These are phyloP conservation scores for Huntiella moniliformis DNA, from an alignment of 2,329 filamentous ascomycete species.

Conservation along the genomic window DNA sequence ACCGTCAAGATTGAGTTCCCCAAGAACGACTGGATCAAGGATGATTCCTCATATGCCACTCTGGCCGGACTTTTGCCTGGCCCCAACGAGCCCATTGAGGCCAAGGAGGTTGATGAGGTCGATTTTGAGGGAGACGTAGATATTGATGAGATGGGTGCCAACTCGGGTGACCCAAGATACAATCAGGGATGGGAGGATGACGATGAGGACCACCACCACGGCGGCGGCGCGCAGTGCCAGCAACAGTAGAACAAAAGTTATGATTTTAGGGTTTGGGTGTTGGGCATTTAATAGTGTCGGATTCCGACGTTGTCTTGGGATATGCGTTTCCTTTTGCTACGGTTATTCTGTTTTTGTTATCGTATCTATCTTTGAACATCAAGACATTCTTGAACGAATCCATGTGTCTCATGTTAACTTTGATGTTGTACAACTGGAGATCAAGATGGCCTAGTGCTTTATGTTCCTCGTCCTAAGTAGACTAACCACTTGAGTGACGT, in stretches of 20 bases:
- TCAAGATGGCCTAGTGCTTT: neutral
- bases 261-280: conserved; percentile 4
- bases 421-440: too few species aligned
- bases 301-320: too few species aligned
- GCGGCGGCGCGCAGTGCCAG: conserved; percentile 43
- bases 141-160: conserved; percentile 66
- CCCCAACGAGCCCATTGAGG: conserved; percentile 39
- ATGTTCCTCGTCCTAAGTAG: too few species aligned
- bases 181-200: conserved; percentile 53
- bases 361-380: neutral
- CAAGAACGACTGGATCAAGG: conserved; percentile 61
- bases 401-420: neutral
- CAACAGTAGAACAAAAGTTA: conserved; percentile 36
- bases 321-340: conserved; percentile 1
- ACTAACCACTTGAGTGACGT: too few species aligned
- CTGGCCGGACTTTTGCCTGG: conserved; percentile 61
- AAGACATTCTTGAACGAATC: neutral
- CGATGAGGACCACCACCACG: conserved; percentile 46
- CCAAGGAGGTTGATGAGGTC: conserved; percentile 70
- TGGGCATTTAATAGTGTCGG: neutral
- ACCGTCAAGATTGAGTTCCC: conserved; percentile 77
- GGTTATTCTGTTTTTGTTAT: neutral
- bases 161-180: conserved; percentile 47
- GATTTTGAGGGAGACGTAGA: conserved; percentile 68
- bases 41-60: conserved; percentile 50